These are phyloP conservation scores for Rhexocercosporidium sp. DNA, from an alignment of 2,329 filamentous ascomycete species.

Conservation along the genomic window DNA sequence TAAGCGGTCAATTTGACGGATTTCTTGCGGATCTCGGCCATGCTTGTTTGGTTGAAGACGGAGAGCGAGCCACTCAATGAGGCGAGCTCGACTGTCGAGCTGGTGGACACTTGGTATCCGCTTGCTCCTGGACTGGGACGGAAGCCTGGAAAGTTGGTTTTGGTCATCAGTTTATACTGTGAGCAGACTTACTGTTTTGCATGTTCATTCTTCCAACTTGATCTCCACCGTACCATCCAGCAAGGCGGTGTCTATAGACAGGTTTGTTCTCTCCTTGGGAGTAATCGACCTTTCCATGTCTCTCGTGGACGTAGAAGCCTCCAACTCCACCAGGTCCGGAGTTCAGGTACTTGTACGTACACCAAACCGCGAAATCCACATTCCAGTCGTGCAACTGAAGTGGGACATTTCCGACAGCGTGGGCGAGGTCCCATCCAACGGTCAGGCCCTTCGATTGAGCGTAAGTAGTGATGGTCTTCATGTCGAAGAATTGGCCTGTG, in stretches of 20 bases:
- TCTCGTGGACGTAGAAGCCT: conserved; percentile 80
- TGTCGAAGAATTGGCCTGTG: conserved; percentile 87
- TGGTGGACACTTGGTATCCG: conserved; percentile 87
- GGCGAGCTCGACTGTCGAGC: conserved; percentile 77
- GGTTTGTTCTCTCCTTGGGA: conserved; percentile 46
- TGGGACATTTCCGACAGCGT: conserved; percentile 84
- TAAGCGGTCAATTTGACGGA: conserved; percentile 78
- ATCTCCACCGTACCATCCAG: conserved; percentile 88
- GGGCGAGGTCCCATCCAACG: conserved; percentile 88
- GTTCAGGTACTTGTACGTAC: conserved; percentile 94
- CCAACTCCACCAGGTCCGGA: conserved; percentile 82
- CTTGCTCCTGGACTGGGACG: conserved; percentile 77
- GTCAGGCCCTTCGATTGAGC: conserved; percentile 73
- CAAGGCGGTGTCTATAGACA: conserved; percentile 68
- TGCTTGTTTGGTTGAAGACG: conserved; percentile 74
- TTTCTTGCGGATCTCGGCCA: conserved; percentile 71
- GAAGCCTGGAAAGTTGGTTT: conserved; percentile 56
- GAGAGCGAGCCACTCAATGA: conserved; percentile 75
- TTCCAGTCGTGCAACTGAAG: conserved; percentile 84
- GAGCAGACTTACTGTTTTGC: conserved; percentile 61
- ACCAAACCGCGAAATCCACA: conserved; percentile 92
- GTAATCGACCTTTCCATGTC: conserved; percentile 64
- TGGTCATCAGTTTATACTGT: conserved; percentile 29
- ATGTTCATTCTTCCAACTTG: conserved; percentile 80
- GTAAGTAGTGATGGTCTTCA: conserved; percentile 76